Conservation (phyloP, 257 asterid genomes). For the Nicotiana undulata region DNA sequence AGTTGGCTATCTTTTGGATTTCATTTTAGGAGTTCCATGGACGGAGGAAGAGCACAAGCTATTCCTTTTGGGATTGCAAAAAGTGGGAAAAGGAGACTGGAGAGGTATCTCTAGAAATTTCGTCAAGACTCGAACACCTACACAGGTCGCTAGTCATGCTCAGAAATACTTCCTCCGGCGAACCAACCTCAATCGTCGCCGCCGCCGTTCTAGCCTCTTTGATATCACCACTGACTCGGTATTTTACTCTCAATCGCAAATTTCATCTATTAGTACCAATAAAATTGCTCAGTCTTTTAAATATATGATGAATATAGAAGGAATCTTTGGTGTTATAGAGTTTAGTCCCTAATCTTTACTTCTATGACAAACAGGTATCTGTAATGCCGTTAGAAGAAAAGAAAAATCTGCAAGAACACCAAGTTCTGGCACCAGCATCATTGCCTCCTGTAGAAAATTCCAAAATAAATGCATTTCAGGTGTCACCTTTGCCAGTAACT, state of each 20-base stretch:
- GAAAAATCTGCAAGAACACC: slow-evolving; percentile 25
- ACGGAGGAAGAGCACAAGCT: slow-evolving; percentile 83
- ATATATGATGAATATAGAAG: not conserved
- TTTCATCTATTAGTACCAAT: not conserved
- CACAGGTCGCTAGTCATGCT: slow-evolving; percentile 96
- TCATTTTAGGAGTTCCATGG: slow-evolving; percentile 70
- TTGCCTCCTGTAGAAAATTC: slow-evolving; percentile 18
- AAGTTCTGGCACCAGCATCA: slow-evolving; percentile 13
- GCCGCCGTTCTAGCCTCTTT: slow-evolving; percentile 89
- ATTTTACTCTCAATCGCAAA: slow-evolving; percentile 8
- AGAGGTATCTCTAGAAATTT: slow-evolving; percentile 81
- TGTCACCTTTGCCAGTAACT: not conserved
- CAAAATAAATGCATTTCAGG: slow-evolving; percentile 8
- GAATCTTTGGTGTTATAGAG: not conserved
- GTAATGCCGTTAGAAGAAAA: slow-evolving; percentile 42
- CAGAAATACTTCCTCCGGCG: slow-evolving; percentile 83
- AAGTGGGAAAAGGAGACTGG: slow-evolving; percentile 87
- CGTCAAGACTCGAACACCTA: slow-evolving; percentile 84
- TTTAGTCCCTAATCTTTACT: not conserved
- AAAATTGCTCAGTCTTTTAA: not conserved
- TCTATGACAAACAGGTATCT: slow-evolving; percentile 42
- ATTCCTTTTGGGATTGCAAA: slow-evolving; percentile 75
- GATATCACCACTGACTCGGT: slow-evolving; percentile 85
- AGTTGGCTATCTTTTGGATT: not conserved
- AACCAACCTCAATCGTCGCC: slow-evolving; percentile 62